Percentiles rank a stretch among this genome's conserved stretches.
Conservation (phyloP, 805 yeast species). For the Maudiozyma pseudohumilis region DNA sequence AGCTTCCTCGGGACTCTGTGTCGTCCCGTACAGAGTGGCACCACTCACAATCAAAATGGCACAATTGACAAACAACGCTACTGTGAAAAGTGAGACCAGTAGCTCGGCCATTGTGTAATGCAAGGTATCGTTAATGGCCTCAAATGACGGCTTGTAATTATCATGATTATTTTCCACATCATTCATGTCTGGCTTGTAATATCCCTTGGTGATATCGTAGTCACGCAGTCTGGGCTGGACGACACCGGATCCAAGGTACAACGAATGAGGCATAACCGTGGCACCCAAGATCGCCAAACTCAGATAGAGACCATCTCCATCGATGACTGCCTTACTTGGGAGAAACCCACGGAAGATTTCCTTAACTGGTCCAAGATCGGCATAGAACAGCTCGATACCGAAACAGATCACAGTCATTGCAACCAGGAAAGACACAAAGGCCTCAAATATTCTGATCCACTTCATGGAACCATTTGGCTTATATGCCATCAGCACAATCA, state of each 20-base stretch:
- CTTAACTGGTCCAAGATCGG: constrained; percentile 43
- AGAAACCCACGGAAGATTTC: constrained; percentile 64
- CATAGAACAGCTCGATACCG: constrained; percentile 63
- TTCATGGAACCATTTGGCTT: constrained; percentile 74
- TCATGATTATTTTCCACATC: constrained; percentile 32
- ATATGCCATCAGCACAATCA: constrained; percentile 79
- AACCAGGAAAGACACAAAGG: constrained; percentile 68
- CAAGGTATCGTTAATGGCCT: constrained; percentile 76
- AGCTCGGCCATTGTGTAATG: constrained; percentile 74
- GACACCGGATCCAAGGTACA: constrained; percentile 79
- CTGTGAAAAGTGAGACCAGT: constrained; percentile 72
- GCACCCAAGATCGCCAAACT: constrained; percentile 87
- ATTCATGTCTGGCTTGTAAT: constrained; percentile 35
- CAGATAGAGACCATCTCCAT: constrained; percentile 59
- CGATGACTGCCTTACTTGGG: constrained; percentile 41
- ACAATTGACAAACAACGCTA: constrained; percentile 83
- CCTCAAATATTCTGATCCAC: constrained; percentile 71
- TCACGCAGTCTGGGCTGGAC: constrained; percentile 80
- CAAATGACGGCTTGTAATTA: constrained; percentile 65
- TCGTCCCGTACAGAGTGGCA: constrained; percentile 56
- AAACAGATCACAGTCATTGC: constrained; percentile 80
- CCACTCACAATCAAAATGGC: constrained; percentile 88
- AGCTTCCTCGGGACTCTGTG: constrained; percentile 56
- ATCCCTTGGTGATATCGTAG: constrained; percentile 60
- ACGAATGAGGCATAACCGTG: constrained; percentile 90